Conservation (phyloP, 768 basidiomycete species). For the Hemileccinum rubropunctum region DNA sequence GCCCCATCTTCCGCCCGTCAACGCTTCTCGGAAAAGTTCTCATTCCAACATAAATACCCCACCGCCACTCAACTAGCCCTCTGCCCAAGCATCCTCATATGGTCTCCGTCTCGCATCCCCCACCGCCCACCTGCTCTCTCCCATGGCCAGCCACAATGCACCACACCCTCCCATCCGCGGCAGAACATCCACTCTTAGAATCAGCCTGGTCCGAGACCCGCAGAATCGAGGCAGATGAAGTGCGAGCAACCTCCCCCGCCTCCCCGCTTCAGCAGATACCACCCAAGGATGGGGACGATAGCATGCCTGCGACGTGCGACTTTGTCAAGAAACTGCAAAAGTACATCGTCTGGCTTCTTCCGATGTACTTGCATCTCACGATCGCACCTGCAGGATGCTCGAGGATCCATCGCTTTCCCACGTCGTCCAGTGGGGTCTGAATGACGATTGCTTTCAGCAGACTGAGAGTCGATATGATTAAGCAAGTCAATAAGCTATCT, state of each 20-base stretch:
- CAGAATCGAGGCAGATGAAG: conserved; percentile 28
- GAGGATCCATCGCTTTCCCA: conserved; percentile 71
- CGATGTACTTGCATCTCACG: conserved; percentile 1
- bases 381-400: conserved; percentile 65
- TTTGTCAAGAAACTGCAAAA: conserved; percentile 95
- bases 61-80: conserved; percentile 36
- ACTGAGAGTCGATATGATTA: conserved; percentile 21
- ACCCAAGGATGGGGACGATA: conserved; percentile 54
- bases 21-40: conserved; percentile 34
- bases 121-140: conserved; percentile 14
- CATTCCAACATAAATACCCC: conserved; percentile 39
- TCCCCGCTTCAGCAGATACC: conserved; percentile 18
- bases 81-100: conserved; percentile 25
- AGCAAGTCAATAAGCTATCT: conserved; percentile 17
- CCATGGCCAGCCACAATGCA: conserved; percentile 29
- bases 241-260: conserved; percentile 26
- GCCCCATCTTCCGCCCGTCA: conserved; percentile 37
- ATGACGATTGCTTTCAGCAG: conserved; percentile 86
- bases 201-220: conserved; percentile 17
- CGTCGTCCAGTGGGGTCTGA: conserved; percentile 80
- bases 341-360: conserved; percentile 40
- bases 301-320: conserved; percentile 83
- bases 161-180: conserved; percentile 34
- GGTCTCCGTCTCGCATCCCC: conserved; percentile 27
- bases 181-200: conserved; percentile 19